A percentile compares a stretch with the other conserved stretches of the same genome.
phyloP scores from a whole-genome alignment of 805 yeast genomes.

The Metschnikowia cubensis region DNA sequence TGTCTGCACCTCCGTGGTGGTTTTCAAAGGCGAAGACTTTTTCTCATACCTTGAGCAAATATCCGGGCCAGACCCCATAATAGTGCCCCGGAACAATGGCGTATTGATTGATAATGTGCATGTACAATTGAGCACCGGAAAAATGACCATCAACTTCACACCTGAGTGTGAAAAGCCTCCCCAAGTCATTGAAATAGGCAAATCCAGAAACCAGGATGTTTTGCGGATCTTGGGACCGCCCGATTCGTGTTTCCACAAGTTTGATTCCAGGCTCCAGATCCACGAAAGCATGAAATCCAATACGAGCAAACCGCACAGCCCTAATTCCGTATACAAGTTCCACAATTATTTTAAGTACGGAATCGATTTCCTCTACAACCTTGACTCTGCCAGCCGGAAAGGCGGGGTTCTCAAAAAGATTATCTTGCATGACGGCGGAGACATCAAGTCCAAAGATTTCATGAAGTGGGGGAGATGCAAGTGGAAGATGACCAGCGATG shows the following conservation, averaged over 20 bases:
- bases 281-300: constrained; percentile 18
- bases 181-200: constrained; percentile 28
- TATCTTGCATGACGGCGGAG: constrained; percentile 48
- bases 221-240: constrained; percentile 53
- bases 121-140: constrained; percentile 21
- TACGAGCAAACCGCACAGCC: constrained; percentile 20
- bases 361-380: constrained; percentile 49
- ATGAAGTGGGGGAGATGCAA: constrained; percentile 51
- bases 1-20: constrained; percentile 34
- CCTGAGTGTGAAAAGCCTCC: constrained; percentile 7
- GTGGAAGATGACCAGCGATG: constrained; percentile 31
- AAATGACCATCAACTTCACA: constrained; percentile 19
- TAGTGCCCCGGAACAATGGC: not conserved
- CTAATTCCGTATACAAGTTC: constrained; percentile 32
- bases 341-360: constrained; percentile 58
- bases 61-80: not conserved
- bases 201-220: constrained; percentile 48
- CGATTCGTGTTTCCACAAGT: constrained; percentile 45
- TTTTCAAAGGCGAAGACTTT: constrained; percentile 39
- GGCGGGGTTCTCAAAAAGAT: constrained; percentile 42
- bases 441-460: constrained; percentile 49
- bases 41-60: constrained; percentile 19
- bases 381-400: constrained; percentile 22
- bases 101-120: constrained; percentile 9
- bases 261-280: constrained; percentile 41